Percentiles rank a stretch among this genome's conserved stretches.
phyloP scores from a whole-genome alignment of 768 basidiomycete genomes.

The Amanita phalloides region DNA sequence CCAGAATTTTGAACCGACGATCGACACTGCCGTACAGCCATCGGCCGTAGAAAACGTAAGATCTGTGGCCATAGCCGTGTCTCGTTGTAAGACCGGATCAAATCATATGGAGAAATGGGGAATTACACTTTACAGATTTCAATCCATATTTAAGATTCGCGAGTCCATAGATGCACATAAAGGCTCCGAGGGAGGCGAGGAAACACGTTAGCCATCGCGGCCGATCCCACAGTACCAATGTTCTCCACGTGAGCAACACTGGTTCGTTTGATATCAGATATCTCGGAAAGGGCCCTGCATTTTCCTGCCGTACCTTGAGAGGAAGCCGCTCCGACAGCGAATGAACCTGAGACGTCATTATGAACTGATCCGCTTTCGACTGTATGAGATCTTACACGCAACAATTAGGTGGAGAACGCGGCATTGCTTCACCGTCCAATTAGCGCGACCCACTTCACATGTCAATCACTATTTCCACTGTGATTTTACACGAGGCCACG shows the following conservation, averaged over 20 bases:
- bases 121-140: neutral
- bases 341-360: neutral
- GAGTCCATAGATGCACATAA: neutral
- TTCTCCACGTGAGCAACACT: slow-evolving; percentile 4
- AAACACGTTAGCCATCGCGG: neutral
- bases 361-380: neutral
- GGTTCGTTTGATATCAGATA: neutral
- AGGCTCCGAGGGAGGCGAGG: neutral
- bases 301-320: neutral
- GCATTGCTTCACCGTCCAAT: neutral
- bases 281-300: neutral
- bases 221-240: neutral
- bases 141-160: neutral
- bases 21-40: neutral
- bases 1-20: neutral
- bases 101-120: neutral
- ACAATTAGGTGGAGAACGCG: neutral
- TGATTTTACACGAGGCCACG: neutral
- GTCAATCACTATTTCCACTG: neutral
- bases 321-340: neutral
- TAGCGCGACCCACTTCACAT: neutral
- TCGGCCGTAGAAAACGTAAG: no score
- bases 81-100: neutral
- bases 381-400: neutral
- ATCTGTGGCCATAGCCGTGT: neutral